Conservation (phyloP, 768 basidiomycete genomes). For the Leccinum boreale region DNA sequence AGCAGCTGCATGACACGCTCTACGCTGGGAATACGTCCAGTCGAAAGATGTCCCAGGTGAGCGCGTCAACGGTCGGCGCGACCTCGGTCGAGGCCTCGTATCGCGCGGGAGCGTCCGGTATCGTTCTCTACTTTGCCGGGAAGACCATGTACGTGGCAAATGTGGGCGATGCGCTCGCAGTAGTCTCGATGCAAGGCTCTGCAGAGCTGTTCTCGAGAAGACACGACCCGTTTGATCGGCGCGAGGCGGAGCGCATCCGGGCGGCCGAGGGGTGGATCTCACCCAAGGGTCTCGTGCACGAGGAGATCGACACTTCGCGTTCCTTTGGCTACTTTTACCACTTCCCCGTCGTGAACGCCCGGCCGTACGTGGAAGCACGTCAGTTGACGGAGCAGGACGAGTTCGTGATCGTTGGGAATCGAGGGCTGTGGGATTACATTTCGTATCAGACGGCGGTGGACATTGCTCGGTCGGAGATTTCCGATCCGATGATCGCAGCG, state of each 20-base stretch:
- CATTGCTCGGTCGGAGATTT: conserved; percentile 72
- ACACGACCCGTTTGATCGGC: conserved; percentile 87
- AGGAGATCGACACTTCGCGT: conserved; percentile 87
- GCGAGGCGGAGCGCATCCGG: conserved; percentile 85
- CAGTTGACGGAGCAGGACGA: conserved; percentile 83
- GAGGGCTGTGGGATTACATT: conserved; percentile 91
- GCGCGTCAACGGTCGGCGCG: conserved; percentile 38
- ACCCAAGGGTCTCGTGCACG: conserved; percentile 85
- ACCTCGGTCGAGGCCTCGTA: conserved; percentile 45
- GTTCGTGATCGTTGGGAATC: conserved; percentile 93
- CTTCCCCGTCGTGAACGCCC: conserved; percentile 85
- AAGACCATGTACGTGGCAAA: conserved; percentile 88
- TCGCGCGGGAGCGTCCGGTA: conserved; percentile 75
- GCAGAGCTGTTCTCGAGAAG: conserved; percentile 71
- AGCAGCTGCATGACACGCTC: conserved; percentile 69
- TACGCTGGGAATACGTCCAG: conserved; percentile 37
- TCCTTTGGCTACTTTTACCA: conserved; percentile 92
- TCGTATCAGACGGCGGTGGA: conserved; percentile 96
- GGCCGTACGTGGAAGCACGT: conserved; percentile 71
- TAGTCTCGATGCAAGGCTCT: conserved; percentile 74
- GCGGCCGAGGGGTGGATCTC: conserved; percentile 94
- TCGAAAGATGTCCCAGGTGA: conserved; percentile 75
- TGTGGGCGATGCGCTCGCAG: conserved; percentile 83
- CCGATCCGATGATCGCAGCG: conserved; percentile 84
- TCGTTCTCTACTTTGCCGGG: conserved; percentile 80